These are phyloP conservation scores for Sporobolomyces roseus DNA, from an alignment of 768 basidiomycete species.

Conservation along the genomic window DNA sequence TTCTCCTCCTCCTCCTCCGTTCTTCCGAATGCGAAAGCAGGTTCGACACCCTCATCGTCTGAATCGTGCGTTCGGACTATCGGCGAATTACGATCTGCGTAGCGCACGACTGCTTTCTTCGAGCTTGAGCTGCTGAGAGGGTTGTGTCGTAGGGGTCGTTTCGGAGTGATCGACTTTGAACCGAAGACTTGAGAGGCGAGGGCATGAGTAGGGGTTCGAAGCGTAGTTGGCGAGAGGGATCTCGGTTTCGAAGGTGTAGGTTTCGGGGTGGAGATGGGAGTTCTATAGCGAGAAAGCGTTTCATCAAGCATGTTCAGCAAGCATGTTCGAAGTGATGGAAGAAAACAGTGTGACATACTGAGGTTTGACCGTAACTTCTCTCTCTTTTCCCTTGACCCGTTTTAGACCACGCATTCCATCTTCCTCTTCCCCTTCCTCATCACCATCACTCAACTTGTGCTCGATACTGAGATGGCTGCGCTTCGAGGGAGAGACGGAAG, in stretches of 20 bases:
- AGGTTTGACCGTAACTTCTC: too few relatives aligned
- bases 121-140: slow-evolving; percentile 35
- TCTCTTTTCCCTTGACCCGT: too few relatives aligned
- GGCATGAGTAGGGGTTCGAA: neutral
- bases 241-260: neutral
- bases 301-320: too few relatives aligned
- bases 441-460: neutral
- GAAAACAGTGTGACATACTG: too few relatives aligned
- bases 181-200: neutral
- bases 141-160: slow-evolving; percentile 2
- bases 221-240: neutral
- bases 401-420: too few relatives aligned
- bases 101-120: slow-evolving; percentile 15
- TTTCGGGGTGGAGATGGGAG: neutral
- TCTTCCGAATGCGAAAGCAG: too few relatives aligned
- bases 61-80: neutral
- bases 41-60: neutral
- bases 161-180: neutral
- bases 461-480: neutral
- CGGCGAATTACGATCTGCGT: neutral
- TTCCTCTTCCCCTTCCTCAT: slow-evolving; percentile 8
- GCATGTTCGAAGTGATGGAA: too few relatives aligned
- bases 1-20: too few relatives aligned
- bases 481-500: neutral
- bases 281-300: neutral